Conservation (phyloP, 2,329 filamentous ascomycete genomes). For the Exophiala phaeomuriformis region DNA sequence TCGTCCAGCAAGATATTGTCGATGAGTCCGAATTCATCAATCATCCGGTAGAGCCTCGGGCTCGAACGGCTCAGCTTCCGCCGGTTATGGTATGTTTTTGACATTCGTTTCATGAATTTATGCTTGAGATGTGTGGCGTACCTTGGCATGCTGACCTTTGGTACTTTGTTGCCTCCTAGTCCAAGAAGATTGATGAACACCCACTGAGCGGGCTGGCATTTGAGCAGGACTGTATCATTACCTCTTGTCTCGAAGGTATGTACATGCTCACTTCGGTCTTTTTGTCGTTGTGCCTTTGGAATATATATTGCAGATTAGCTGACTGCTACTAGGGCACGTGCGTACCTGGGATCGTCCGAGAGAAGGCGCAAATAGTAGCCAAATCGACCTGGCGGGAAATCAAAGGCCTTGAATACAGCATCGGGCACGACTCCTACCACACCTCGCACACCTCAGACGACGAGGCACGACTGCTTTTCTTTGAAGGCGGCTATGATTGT, state of each 20-base stretch:
- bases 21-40: constrained; percentile 56
- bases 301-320: background rate
- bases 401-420: background rate
- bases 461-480: too few relatives aligned
- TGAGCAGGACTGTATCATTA: constrained; percentile 85
- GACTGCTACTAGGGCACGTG: constrained; percentile 54
- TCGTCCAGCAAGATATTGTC: constrained; percentile 31
- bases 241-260: constrained; percentile 82
- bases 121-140: too few relatives aligned
- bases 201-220: constrained; percentile 89
- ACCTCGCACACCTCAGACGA: too few relatives aligned
- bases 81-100: constrained; percentile 77
- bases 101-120: too few relatives aligned
- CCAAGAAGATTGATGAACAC: constrained; percentile 77
- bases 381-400: constrained; percentile 28
- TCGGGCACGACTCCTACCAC: background rate
- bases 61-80: constrained; percentile 75
- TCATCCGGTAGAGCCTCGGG: constrained; percentile 78
- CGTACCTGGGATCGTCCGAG: constrained; percentile 64
- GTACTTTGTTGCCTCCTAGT: constrained; percentile 42
- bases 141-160: background rate
- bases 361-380: constrained; percentile 36
- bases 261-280: constrained; percentile 17
- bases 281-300: too few relatives aligned
- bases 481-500: background rate